Percentiles rank a stretch among this genome's conserved stretches.
Evolutionary conservation across 305 asterid species (phyloP).

Genomic region (Striga hermonthica): DNA sequence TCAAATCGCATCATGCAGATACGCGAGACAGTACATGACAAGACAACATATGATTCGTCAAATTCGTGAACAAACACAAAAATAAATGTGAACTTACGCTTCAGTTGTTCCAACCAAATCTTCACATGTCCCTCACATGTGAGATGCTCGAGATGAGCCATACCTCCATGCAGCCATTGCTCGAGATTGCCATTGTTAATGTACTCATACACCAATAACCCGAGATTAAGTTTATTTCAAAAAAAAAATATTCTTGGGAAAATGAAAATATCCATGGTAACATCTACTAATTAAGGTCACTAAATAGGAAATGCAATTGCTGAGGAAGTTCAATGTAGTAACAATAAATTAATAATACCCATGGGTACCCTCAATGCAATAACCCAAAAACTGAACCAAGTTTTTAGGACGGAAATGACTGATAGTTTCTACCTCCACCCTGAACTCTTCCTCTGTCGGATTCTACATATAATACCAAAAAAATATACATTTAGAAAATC

Average conservation of each 20-base stretch:
- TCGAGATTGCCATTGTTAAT: slow-evolving; percentile 77
- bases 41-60: slow-evolving; percentile 6
- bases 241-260: not conserved
- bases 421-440: slow-evolving; percentile 86
- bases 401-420: slow-evolving; percentile 82
- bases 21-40: slow-evolving; percentile 55
- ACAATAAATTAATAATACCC: slow-evolving; percentile 39
- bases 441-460: slow-evolving; percentile 81
- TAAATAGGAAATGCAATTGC: not conserved
- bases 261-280: too few species aligned
- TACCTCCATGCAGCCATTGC: slow-evolving; percentile 86
- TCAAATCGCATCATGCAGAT: slow-evolving; percentile 82
- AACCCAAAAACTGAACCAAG: slow-evolving; percentile 77
- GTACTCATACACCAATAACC: slow-evolving; percentile 73
- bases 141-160: slow-evolving; percentile 61
- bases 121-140: slow-evolving; percentile 86
- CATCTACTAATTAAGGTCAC: too few species aligned
- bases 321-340: not conserved
- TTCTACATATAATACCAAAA: slow-evolving; percentile 35
- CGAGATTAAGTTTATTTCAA: slow-evolving; percentile 27
- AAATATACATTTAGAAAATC: not conserved
- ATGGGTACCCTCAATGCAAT: slow-evolving; percentile 79
- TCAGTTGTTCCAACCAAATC: slow-evolving; percentile 75
- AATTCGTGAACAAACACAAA: slow-evolving; percentile 18
- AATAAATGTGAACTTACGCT: slow-evolving; percentile 48